Base-by-base conservation (phyloP, 257 asterid species). In the Przewalskia tangutica region DNA sequence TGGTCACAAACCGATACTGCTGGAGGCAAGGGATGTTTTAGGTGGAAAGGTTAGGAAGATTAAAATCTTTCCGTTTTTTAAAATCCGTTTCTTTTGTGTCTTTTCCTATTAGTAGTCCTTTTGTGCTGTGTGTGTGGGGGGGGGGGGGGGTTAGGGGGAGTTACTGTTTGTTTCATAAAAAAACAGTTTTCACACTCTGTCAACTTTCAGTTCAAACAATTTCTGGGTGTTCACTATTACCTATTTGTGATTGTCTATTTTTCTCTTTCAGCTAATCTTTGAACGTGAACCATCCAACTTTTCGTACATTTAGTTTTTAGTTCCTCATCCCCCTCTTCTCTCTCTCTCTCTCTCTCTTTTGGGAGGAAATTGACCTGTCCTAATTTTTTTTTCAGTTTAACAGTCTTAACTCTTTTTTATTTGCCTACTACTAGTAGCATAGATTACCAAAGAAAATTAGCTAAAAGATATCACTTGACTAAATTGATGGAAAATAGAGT, bases 1-100 rank as follows among this genome's bases (percentile, higher is more conserved):
- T 56, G 99, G 99, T 38, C 99, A 96, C 86, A 93, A 90, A 83
- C 98, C 99, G 17, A 91, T 94, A 85, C 82, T 94, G 70, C 86
- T 96, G 89, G 98, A 96, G 89, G 97, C 94, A 73, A 92, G 98
- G 86, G 98, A 96, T 87, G 99, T 93, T 65, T 89, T 96, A 3
- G 99, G 98, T 60, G 99, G 99, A 85, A 96, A 96, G 97, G 99
- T 94, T 63, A 40, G 83, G 58, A 54, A 80, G 48, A 44, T 73
- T 56, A 6, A 48, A 27, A 27, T 27, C 32, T 27, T 27, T 27
- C 32, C 32, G 32, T 27, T 2, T 27, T 27, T 27, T 27, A 27
- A 27, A 53, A 12, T 77, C 27, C 58, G 5, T 40, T 50, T 65
- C 13, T 40, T 66, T 13, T 50, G 60, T 23, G 79, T 48, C 44